Conservation (phyloP, 164 flowering plant species). For the Malania oleifera region DNA sequence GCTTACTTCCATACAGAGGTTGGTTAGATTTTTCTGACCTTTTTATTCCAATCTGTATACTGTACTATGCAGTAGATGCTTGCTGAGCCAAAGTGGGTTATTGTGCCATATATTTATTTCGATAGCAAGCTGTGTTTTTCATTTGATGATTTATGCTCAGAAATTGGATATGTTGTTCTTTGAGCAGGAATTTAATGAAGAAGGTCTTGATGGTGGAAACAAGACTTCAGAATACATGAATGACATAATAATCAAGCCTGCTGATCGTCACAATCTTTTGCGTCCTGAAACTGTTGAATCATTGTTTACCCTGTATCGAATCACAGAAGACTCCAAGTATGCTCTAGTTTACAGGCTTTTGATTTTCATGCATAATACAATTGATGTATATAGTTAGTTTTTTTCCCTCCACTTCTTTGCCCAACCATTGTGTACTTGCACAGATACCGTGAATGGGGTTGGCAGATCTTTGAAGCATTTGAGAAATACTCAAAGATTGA, state of each 20-base stretch:
- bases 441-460: conserved; percentile 97
- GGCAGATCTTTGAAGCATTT: conserved; percentile 92
- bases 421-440: conserved; percentile 9
- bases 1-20: conserved; percentile 85
- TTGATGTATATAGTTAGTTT: neutral
- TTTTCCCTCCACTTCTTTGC: neutral
- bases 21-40: conserved; percentile 11
- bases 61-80: neutral
- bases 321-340: conserved; percentile 86
- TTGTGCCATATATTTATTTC: neutral
- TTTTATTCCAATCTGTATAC: neutral
- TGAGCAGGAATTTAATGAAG: conserved; percentile 65
- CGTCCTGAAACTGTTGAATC: conserved; percentile 99
- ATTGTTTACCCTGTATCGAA: conserved; percentile 75
- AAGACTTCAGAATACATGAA: conserved; percentile 62
- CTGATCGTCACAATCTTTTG: conserved; percentile 91
- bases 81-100: neutral
- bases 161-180: conserved; percentile 12
- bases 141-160: neutral
- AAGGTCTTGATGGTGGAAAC: conserved; percentile 85
- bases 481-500: conserved; percentile 77
- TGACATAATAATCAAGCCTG: conserved; percentile 76
- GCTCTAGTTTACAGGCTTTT: conserved; percentile 10
- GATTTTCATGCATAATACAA: neutral
- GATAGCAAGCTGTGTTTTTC: conserved; percentile 6